phyloP scores from a whole-genome alignment of 1,284 basidiomycete species.

The Ustilago crameri region DNA sequence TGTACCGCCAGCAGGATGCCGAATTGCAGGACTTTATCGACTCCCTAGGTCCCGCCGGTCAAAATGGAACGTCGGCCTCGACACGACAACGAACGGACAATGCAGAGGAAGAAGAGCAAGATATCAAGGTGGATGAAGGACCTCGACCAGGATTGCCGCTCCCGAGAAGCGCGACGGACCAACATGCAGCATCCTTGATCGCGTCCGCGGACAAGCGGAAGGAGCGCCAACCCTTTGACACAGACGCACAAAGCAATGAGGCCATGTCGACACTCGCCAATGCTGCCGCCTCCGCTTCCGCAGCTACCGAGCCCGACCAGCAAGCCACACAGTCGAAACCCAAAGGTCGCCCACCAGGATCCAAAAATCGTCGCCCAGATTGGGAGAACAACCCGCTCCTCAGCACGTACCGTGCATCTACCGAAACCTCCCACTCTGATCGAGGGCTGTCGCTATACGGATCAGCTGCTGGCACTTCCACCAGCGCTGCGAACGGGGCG shows the following conservation, averaged over 20 bases:
- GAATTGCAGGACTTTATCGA: slow-evolving; percentile 45
- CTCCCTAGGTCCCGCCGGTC: slow-evolving; percentile 21
- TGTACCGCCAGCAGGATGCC: slow-evolving; percentile 42
- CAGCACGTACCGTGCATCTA: slow-evolving; percentile 17
- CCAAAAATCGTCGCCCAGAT: slow-evolving; percentile 40
- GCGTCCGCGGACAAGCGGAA: slow-evolving; percentile 45
- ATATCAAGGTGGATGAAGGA: slow-evolving; percentile 16
- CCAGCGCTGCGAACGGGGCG: neutral
- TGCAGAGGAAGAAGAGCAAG: neutral
- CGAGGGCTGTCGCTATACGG: slow-evolving; percentile 27
- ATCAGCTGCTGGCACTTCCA: neutral
- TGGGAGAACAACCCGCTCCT: slow-evolving; percentile 41
- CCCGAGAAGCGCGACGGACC: neutral
- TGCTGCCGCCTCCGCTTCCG: slow-evolving; percentile 21
- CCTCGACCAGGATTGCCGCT: slow-evolving; percentile 23
- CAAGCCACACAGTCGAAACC: slow-evolving; percentile 15
- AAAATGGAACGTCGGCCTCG: slow-evolving; percentile 2
- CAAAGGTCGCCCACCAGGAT: slow-evolving; percentile 38
- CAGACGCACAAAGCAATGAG: slow-evolving; percentile 11
- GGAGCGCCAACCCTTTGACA: slow-evolving; percentile 41
- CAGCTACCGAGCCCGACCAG: slow-evolving; percentile 26
- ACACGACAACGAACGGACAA: slow-evolving; percentile 3
- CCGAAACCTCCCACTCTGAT: slow-evolving; percentile 4
- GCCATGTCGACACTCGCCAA: slow-evolving; percentile 32
- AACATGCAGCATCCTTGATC: neutral